These are phyloP conservation scores for Butyriboletus loyo DNA, from an alignment of 768 basidiomycete species.

Conservation along the genomic window DNA sequence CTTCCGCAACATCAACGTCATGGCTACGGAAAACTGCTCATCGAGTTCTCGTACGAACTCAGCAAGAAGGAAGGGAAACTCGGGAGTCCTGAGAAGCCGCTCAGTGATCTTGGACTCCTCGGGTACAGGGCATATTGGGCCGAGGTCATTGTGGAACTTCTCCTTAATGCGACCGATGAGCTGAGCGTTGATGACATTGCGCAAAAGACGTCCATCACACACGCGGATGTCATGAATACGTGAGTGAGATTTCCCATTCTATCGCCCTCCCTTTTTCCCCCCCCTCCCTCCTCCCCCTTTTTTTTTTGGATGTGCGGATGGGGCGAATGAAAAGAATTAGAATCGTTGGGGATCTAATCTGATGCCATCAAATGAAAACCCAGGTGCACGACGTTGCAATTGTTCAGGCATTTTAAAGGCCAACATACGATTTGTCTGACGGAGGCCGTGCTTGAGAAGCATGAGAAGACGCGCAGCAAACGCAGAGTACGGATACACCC, in stretches of 20 bases:
- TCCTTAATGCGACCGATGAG: slow-evolving; percentile 68
- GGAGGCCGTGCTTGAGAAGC: slow-evolving; percentile 86
- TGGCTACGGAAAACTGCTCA: slow-evolving; percentile 92
- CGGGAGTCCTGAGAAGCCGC: slow-evolving; percentile 96
- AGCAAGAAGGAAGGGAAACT: slow-evolving; percentile 95
- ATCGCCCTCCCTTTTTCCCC: background rate
- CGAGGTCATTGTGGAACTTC: slow-evolving; percentile 89
- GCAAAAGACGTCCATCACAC: slow-evolving; percentile 91
- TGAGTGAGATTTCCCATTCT: slow-evolving; percentile 46
- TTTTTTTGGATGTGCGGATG: background rate
- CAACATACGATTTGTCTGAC: slow-evolving; percentile 91
- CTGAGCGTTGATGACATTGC: slow-evolving; percentile 97
- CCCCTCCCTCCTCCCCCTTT: background rate
- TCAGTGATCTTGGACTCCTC: slow-evolving; percentile 90
- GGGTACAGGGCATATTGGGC: slow-evolving; percentile 97
- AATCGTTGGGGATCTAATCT: slow-evolving; percentile 5
- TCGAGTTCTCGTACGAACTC: slow-evolving; percentile 97
- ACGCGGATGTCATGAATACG: slow-evolving; percentile 98
- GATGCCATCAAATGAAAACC: slow-evolving; percentile 11
- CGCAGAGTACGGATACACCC: slow-evolving; percentile 75
- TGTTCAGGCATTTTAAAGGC: slow-evolving; percentile 96
- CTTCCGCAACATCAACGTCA: slow-evolving; percentile 96
- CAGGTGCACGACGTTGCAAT: slow-evolving; percentile 89
- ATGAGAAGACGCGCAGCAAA: slow-evolving; percentile 82
- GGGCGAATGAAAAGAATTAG: background rate